Evolutionary conservation across 2,329 filamentous ascomycete species (phyloP).

Genomic region (Dothiorella sarmentorum): DNA sequence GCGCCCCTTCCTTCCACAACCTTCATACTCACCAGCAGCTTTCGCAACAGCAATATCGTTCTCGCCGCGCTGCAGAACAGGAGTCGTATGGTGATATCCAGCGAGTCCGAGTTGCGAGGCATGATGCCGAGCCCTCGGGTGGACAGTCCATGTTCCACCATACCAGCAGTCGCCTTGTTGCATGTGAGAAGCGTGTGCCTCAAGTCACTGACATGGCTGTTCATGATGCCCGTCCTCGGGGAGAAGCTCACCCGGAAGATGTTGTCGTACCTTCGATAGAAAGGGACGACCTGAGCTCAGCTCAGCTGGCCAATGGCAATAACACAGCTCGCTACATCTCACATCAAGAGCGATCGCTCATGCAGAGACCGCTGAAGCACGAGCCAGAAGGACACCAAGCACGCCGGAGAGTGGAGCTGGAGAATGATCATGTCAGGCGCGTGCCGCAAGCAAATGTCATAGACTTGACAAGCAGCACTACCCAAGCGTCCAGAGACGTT

Average conservation of each 20-base stretch:
- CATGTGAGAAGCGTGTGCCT: not conserved
- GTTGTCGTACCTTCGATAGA: slow-evolving; percentile 3
- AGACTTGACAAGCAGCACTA: slow-evolving; percentile 2
- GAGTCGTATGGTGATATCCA: not conserved
- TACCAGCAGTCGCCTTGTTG: not conserved
- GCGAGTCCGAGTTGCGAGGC: not conserved
- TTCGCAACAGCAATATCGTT: not conserved
- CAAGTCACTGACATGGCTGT: not conserved
- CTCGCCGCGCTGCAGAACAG: not conserved
- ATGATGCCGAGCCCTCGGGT: not conserved
- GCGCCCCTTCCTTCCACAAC: not conserved
- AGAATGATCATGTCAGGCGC: not conserved
- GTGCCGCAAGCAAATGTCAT: not conserved
- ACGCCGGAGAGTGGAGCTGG: not conserved
- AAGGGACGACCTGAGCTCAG: slow-evolving; percentile 1
- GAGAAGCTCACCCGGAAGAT: not conserved
- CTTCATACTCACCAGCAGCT: not conserved
- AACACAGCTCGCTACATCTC: not conserved
- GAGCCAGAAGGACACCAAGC: not conserved
- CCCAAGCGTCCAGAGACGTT: not conserved
- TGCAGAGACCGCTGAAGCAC: not conserved
- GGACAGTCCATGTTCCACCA: not conserved
- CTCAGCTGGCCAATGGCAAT: not conserved
- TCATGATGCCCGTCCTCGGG: not conserved
- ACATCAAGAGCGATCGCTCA: slow-evolving; percentile 15